phyloP scores from a whole-genome alignment of 2,329 filamentous ascomycete genomes.

The Graphilbum ipis-grandicollis region DNA sequence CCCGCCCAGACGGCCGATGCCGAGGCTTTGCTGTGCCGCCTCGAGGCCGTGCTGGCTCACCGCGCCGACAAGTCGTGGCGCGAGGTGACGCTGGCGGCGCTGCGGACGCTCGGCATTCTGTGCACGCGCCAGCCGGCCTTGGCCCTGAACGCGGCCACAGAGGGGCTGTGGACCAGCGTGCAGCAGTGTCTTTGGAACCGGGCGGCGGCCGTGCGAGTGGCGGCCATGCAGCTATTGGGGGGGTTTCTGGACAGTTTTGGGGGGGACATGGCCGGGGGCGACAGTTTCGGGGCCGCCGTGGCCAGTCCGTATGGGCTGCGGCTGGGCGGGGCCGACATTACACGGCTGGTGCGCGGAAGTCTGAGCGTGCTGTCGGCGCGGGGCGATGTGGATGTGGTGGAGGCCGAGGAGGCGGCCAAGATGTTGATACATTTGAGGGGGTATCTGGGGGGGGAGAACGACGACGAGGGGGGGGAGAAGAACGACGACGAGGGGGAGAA shows the following conservation, averaged over 20 bases:
- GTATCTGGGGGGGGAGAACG: constrained; percentile 38
- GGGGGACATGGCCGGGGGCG: constrained; percentile 34
- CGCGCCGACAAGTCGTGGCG: no score
- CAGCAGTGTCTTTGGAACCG: constrained; percentile 54
- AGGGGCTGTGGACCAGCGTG: constrained; percentile 52
- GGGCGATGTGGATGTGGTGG: constrained; percentile 42
- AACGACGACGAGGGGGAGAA: constrained; percentile 25
- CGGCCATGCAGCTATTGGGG: constrained; percentile 55
- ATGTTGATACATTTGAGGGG: constrained; percentile 69
- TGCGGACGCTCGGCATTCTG: constrained; percentile 53
- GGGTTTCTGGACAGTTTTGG: constrained; percentile 70
- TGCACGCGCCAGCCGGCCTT: constrained; percentile 52
- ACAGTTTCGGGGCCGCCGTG: constrained; percentile 22
- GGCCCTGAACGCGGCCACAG: constrained; percentile 21
- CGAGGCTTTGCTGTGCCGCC: no score
- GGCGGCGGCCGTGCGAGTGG: constrained; percentile 58
- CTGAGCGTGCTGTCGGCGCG: constrained; percentile 39
- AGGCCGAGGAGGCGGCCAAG: constrained; percentile 65
- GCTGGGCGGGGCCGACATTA: constrained; percentile 47
- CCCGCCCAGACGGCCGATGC: constrained; percentile 21
- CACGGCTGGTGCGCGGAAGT: constrained; percentile 33
- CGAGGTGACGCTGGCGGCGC: no score
- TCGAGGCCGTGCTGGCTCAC: no score
- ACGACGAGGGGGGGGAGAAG: constrained; percentile 23
- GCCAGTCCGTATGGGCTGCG: constrained; percentile 58